Percentiles rank a stretch among this genome's conserved stretches.
phyloP scores from a whole-genome alignment of 371 early-diverging fungal species.

The Apophysomyces sp. region DNA sequence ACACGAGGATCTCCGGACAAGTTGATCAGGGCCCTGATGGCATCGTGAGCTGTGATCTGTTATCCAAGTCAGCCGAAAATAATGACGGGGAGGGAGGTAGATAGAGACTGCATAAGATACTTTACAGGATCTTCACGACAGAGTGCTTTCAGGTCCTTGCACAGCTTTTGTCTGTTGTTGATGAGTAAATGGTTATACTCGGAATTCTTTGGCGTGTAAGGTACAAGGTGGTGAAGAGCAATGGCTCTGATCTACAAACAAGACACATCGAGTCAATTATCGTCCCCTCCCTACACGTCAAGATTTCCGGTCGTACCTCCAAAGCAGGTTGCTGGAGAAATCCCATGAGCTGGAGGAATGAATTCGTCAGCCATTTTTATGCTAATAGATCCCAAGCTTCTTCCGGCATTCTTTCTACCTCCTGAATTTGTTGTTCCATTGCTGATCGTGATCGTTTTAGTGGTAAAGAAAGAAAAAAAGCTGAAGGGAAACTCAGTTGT shows the following conservation, averaged over 20 bases:
- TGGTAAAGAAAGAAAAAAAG: constrained; percentile 6
- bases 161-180: constrained; percentile 54
- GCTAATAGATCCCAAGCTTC: too few relatives aligned
- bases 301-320: constrained; percentile 66
- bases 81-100: too few relatives aligned
- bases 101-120: too few relatives aligned
- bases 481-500: too few relatives aligned
- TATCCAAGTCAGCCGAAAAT: background rate
- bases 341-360: constrained; percentile 46
- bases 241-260: constrained; percentile 66
- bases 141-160: constrained; percentile 69
- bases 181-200: constrained; percentile 66
- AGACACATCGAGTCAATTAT: too few relatives aligned
- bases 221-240: constrained; percentile 78
- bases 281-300: too few relatives aligned
- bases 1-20: constrained; percentile 69
- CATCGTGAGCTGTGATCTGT: constrained; percentile 82
- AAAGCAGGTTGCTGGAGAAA: constrained; percentile 64
- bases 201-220: constrained; percentile 65
- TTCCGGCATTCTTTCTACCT: constrained; percentile 13
- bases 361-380: background rate
- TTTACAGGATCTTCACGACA: constrained; percentile 72
- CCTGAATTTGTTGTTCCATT: constrained; percentile 26
- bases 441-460: background rate
- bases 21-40: constrained; percentile 81